Evolutionary conservation across 352 stramenopile species (phyloP).

Genomic region (Globisporangium cederbergense): DNA sequence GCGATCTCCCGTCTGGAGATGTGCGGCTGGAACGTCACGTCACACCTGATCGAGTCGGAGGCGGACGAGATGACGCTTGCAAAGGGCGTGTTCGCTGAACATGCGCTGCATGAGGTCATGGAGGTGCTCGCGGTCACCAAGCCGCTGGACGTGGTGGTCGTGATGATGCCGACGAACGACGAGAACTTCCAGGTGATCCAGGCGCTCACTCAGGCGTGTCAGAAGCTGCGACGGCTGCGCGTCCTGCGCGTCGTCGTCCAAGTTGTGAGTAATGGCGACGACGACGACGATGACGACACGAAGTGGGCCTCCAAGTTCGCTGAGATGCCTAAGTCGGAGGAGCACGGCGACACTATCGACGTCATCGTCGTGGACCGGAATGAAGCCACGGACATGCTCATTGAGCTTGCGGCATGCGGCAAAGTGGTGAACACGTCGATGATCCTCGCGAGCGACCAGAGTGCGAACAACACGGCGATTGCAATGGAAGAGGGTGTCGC

Average conservation of each 20-base stretch:
- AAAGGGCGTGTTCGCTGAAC: conserved; percentile 15
- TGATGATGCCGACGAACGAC: conserved; percentile 59
- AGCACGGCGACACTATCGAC: conserved; percentile 61
- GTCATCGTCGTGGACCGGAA: conserved; percentile 57
- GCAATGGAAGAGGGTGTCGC: conserved; percentile 29
- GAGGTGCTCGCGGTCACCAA: conserved; percentile 32
- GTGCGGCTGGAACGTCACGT: conserved; percentile 58
- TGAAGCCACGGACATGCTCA: conserved; percentile 64
- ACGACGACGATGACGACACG: conserved; percentile 16
- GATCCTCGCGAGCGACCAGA: conserved; percentile 34
- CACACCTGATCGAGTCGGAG: conserved; percentile 35
- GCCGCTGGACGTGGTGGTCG: conserved; percentile 50
- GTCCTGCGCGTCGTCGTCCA: conserved; percentile 61
- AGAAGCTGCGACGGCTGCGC: conserved; percentile 37
- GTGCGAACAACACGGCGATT: conserved; percentile 27
- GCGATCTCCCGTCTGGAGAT: conserved; percentile 49
- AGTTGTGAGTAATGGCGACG: conserved; percentile 25
- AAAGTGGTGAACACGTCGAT: conserved; percentile 58
- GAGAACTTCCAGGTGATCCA: conserved; percentile 57
- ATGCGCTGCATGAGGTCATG: conserved; percentile 23
- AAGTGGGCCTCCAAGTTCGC: conserved; percentile 45
- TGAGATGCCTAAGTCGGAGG: conserved; percentile 49
- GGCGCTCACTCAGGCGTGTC: conserved; percentile 42
- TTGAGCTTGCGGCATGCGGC: conserved; percentile 54
- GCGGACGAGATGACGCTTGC: conserved; percentile 19